Base-by-base conservation (phyloP, 129 eudicot species). In the Rutidosis leptorrhynchoides region DNA sequence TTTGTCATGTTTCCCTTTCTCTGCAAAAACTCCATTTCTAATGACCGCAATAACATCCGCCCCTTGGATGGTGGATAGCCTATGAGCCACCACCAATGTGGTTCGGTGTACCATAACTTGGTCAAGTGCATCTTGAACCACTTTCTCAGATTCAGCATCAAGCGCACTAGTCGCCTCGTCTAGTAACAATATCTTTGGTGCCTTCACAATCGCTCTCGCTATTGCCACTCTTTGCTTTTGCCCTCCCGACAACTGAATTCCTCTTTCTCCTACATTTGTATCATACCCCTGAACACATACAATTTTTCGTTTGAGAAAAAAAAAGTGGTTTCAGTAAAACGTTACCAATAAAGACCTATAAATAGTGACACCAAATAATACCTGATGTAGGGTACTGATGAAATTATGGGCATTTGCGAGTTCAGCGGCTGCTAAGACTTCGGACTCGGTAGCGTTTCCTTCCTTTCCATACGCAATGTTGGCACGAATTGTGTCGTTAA, bases 331-430 rank as follows among this genome's bases (percentile, higher is more conserved):
- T 7, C 8, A 29, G 6, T 29, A 32, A 32, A 32, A 32, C 7
- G 37, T 10, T 32, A 32, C 33, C 33, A 29, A 1, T 29, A 32
- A 32, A 7, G 11, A 0, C 37, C 37, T 32, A 32, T 32, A 32
- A 6, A 32, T 7, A 6, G 37, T 6, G 37, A 32, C 2, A 32
- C 37, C 9, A 32, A 33, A 33, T 7, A 11, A 54, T 20, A 46
- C 89, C 89, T 78, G 78, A 29, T 69, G 80, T 63, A 88, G 40
- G 42, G 76, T 74, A 48, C 96, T 80, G n/a, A 84, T 73, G 81
- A 88, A 88, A 45, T 77, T 76, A 75, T 84, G 89, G 54, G 96
- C 96, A 68, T 88, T 88, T 21, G 96, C 81, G 22, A 77, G 69
- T 62, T 82, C 60, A 23, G 82, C 27, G 7, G 73, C 74, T 33